phyloP scores from a whole-genome alignment of 2,329 filamentous ascomycete genomes.

The Hypocrella siamensis region DNA sequence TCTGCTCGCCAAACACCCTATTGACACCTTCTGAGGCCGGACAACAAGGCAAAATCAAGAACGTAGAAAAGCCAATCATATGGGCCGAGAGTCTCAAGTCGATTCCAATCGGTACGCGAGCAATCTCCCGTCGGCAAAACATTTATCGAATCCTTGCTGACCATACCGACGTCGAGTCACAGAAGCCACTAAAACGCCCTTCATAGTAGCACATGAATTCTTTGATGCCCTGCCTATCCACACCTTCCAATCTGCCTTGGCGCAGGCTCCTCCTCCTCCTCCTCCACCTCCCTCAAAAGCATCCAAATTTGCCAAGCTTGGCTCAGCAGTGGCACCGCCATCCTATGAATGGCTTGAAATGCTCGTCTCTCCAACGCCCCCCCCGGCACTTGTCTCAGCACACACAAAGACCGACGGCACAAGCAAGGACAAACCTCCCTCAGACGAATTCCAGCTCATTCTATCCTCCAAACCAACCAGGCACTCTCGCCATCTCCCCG shows the following conservation, averaged over 20 bases:
- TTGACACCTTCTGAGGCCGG: conserved; percentile 60
- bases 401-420: conserved; percentile 35
- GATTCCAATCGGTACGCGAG: conserved; percentile 48
- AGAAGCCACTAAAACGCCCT: conserved; percentile 60
- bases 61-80: conserved; percentile 56
- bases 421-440: conserved; percentile 32
- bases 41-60: conserved; percentile 59
- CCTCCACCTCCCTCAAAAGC: conserved; percentile 9
- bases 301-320: not conserved
- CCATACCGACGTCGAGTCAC: not conserved
- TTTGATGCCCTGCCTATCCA: conserved; percentile 97
- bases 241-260: conserved; percentile 64
- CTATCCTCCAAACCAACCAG: conserved; percentile 62
- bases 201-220: conserved; percentile 95
- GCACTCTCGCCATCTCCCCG: conserved; percentile 72
- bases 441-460: conserved; percentile 78
- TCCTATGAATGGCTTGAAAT: conserved; percentile 63
- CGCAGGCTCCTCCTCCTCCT: conserved; percentile 8
- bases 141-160: not conserved
- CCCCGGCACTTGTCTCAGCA: conserved; percentile 33
- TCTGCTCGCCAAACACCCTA: conserved; percentile 57
- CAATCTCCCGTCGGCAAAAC: not conserved
- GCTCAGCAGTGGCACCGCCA: not conserved
- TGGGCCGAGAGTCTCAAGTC: conserved; percentile 85
- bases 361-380: conserved; percentile 54